phyloP scores from a whole-genome alignment of 2,329 filamentous ascomycete species.

The Exophiala sideris region DNA sequence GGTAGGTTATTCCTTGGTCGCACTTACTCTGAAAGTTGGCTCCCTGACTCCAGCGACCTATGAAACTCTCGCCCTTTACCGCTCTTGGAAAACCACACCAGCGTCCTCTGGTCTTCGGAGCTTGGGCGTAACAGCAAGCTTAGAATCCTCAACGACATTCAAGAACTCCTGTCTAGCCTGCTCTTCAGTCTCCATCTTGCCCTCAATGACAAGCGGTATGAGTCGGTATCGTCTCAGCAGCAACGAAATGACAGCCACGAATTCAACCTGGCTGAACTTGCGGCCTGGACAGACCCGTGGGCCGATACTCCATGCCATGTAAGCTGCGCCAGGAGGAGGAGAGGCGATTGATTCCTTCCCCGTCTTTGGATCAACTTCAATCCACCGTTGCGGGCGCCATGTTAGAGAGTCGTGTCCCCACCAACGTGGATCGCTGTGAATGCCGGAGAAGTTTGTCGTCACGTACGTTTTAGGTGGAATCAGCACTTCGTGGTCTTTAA shows the following conservation, averaged over 20 bases:
- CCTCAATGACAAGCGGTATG: slow-evolving; percentile 9
- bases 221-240: slow-evolving; percentile 14
- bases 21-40: no score
- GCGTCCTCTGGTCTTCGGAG: slow-evolving; percentile 16
- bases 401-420: slow-evolving; percentile 30
- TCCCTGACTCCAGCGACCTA: no score
- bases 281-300: slow-evolving; percentile 34
- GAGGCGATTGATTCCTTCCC: slow-evolving; percentile 13
- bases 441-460: slow-evolving; percentile 26
- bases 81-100: slow-evolving; percentile 10
- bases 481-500: slow-evolving; percentile 15
- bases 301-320: slow-evolving; percentile 33
- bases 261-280: slow-evolving; percentile 39
- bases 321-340: slow-evolving; percentile 18
- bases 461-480: slow-evolving; percentile 25
- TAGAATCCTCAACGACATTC: slow-evolving; percentile 13
- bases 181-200: slow-evolving; percentile 11
- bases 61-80: no score
- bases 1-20: no score
- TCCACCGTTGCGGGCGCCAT: slow-evolving; percentile 38
- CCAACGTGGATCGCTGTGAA: slow-evolving; percentile 31
- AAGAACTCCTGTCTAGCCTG: slow-evolving; percentile 14
- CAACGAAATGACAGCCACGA: slow-evolving; percentile 33
- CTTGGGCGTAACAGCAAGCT: slow-evolving; percentile 8
- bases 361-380: slow-evolving; percentile 17